These are phyloP conservation scores for Aureobasidium sp. DNA, from an alignment of 2,329 filamentous ascomycete species.

Conservation along the genomic window DNA sequence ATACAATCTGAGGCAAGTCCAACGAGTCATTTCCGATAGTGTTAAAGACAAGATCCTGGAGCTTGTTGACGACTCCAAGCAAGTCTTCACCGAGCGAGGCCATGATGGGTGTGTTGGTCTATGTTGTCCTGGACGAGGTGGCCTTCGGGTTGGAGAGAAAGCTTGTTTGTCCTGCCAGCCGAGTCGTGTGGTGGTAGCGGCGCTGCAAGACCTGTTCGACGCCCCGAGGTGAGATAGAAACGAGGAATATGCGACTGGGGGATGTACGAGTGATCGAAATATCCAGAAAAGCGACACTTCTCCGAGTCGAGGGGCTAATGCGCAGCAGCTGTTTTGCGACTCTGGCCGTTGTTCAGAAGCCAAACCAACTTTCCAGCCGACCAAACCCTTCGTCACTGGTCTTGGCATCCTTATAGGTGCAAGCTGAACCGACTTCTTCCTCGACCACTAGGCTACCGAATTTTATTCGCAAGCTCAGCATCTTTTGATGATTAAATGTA, in stretches of 20 bases:
- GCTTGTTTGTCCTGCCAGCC: constrained; percentile 5
- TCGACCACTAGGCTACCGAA: background rate
- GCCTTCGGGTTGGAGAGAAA: background rate
- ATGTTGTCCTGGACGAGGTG: background rate
- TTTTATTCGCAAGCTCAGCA: background rate
- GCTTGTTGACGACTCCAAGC: constrained; percentile 91
- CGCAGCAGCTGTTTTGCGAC: background rate
- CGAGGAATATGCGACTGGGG: background rate
- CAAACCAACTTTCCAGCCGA: constrained; percentile 8
- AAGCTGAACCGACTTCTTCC: background rate
- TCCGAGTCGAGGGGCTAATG: constrained; percentile 1
- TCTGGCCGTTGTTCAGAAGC: constrained; percentile 11
- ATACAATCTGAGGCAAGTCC: constrained; percentile 94
- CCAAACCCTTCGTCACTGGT: constrained; percentile 3
- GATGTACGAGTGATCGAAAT: background rate
- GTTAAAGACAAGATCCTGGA: constrained; percentile 98
- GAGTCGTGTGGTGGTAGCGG: background rate
- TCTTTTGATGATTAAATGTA: background rate
- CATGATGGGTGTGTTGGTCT: constrained; percentile 49
- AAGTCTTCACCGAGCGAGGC: constrained; percentile 93
- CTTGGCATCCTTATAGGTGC: background rate
- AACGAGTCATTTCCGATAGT: constrained; percentile 98
- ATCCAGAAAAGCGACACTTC: background rate
- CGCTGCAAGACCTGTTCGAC: background rate
- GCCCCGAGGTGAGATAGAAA: background rate